These are phyloP conservation scores for Eucalyptus curtisii DNA, from an alignment of 345 rosid genomes.

Conservation along the genomic window DNA sequence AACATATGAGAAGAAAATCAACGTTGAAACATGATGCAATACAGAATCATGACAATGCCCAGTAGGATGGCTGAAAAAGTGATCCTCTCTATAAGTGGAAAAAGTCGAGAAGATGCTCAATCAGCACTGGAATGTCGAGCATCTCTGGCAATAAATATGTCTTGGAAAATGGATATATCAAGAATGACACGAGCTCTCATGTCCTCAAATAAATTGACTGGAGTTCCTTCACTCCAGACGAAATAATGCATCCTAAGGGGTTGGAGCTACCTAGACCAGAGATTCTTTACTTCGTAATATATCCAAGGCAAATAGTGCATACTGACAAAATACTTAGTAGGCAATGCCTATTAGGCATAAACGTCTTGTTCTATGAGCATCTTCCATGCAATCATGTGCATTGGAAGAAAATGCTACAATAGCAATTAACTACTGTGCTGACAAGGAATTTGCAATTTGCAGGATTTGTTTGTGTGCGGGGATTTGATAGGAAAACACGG, in stretches of 20 bases:
- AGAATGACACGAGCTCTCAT: not conserved
- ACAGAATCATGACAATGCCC: not conserved
- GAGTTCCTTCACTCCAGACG: not conserved
- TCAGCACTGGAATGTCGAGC: not conserved
- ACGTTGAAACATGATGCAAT: not conserved
- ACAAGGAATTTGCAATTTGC: constrained; percentile 10
- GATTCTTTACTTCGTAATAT: not conserved
- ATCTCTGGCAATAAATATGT: not conserved
- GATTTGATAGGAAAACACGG: constrained; percentile 54
- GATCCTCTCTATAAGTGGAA: not conserved
- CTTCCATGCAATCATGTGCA: not conserved
- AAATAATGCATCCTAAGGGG: not conserved
- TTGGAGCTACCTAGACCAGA: not conserved
- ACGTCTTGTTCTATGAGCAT: not conserved
- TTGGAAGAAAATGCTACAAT: not conserved
- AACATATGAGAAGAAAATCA: not conserved
- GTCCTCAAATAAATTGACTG: not conserved
- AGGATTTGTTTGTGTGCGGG: constrained; percentile 92
- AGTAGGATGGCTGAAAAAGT: not conserved
- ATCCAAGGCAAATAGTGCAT: not conserved
- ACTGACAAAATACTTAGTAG: not conserved
- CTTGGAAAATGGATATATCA: not conserved
- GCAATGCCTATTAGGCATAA: not conserved
- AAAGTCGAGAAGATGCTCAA: not conserved
- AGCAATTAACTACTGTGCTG: not conserved